These are phyloP conservation scores for Roridomyces roridus DNA, from an alignment of 768 basidiomycete genomes.

Conservation along the genomic window DNA sequence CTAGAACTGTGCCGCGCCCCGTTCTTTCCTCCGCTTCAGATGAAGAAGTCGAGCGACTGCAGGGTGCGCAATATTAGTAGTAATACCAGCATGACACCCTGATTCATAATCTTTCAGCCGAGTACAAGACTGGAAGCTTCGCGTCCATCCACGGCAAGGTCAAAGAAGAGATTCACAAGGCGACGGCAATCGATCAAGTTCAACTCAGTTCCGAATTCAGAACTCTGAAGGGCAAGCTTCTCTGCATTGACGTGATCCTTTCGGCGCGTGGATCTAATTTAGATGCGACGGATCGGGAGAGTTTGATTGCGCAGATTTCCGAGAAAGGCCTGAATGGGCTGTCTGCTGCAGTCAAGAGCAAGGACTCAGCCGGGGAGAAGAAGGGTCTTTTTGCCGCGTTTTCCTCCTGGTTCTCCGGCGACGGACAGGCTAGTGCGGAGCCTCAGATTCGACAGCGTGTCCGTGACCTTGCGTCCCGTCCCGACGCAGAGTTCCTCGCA, in stretches of 20 bases:
- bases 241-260: constrained; percentile 16
- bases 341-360: not conserved
- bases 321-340: constrained; percentile 9
- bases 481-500: constrained; percentile 17
- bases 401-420: not conserved
- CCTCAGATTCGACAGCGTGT: constrained; percentile 6
- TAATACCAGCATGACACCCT: not conserved
- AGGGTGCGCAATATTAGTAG: constrained; percentile 1
- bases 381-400: not conserved
- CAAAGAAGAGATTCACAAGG: constrained; percentile 14
- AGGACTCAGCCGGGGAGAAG: constrained; percentile 3
- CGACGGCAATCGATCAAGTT: not conserved
- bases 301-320: constrained; percentile 14
- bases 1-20: constrained; percentile 8
- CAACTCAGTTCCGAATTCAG: constrained; percentile 14
- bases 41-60: constrained; percentile 8
- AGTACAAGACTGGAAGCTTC: constrained; percentile 3
- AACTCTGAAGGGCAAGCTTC: constrained; percentile 19
- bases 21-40: constrained; percentile 13
- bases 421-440: not conserved
- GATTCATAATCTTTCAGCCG: not conserved
- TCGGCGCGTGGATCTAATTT: constrained; percentile 10
- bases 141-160: constrained; percentile 3
- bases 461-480: not conserved
- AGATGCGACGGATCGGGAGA: constrained; percentile 19